Evolutionary conservation across 2,329 filamentous ascomycete genomes (phyloP).

Genomic region (Paraphaeosphaeria minitans): DNA sequence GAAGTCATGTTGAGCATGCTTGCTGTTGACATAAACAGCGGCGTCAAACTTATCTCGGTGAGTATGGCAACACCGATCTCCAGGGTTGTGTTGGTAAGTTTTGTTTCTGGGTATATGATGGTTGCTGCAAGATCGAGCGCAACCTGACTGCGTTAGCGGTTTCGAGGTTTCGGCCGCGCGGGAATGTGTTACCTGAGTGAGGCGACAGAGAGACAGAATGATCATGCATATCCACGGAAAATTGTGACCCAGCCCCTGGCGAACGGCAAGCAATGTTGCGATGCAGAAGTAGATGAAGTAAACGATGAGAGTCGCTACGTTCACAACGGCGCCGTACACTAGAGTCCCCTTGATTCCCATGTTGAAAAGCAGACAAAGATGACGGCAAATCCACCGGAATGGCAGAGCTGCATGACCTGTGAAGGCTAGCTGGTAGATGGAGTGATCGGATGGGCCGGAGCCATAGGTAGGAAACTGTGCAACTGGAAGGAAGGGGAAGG

Average conservation of each 20-base stretch:
- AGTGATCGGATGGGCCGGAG: neutral
- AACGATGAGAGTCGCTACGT: conserved; percentile 40
- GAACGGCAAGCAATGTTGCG: conserved; percentile 34
- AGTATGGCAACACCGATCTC: conserved; percentile 43
- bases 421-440: conserved; percentile 1
- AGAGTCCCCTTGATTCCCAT: conserved; percentile 25
- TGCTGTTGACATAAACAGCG: conserved; percentile 43
- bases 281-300: conserved; percentile 39
- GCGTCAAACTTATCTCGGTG: conserved; percentile 43
- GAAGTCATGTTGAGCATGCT: conserved; percentile 42
- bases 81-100: conserved; percentile 33
- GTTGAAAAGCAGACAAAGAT: conserved; percentile 16
- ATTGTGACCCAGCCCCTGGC: conserved; percentile 41
- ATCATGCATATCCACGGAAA: conserved; percentile 43
- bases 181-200: conserved; percentile 25
- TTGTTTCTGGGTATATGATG: conserved; percentile 27
- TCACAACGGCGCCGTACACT: conserved; percentile 37
- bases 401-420: conserved; percentile 4
- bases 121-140: conserved; percentile 44
- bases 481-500: neutral
- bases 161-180: neutral
- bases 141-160: conserved; percentile 22
- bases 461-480: conserved; percentile 6
- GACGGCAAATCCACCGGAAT: neutral
- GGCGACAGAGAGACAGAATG: conserved; percentile 38